phyloP scores from a whole-genome alignment of 805 yeast genomes.

The Wickerhamiella kurtzmanii region DNA sequence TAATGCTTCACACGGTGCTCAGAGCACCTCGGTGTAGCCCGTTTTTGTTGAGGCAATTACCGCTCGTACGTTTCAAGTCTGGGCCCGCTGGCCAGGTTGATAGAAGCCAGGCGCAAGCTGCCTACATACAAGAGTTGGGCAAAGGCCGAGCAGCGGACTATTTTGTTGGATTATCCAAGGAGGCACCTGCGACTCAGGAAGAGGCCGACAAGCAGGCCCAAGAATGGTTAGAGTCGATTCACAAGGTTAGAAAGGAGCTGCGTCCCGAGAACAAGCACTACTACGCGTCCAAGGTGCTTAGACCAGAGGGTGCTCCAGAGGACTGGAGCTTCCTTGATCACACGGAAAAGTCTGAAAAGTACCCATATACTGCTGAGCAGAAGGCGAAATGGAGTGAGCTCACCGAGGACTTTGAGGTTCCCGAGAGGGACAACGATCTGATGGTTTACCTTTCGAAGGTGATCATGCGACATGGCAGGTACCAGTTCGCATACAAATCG shows the following conservation, averaged over 20 bases:
- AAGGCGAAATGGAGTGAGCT: conserved; percentile 39
- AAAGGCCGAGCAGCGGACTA: conserved; percentile 10
- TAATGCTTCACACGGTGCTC: background rate
- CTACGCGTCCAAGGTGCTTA: conserved; percentile 30
- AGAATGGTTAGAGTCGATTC: conserved; percentile 32
- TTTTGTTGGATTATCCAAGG: conserved; percentile 8
- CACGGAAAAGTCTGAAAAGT: background rate
- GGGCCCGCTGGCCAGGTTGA: background rate
- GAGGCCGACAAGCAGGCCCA: conserved; percentile 30
- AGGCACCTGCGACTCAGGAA: conserved; percentile 5
- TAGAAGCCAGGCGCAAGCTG: background rate
- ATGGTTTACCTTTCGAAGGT: conserved; percentile 67
- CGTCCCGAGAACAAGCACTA: conserved; percentile 25
- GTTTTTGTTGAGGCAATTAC: background rate
- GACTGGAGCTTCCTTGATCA: conserved; percentile 23
- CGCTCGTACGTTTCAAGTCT: background rate
- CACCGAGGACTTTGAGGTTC: conserved; percentile 37
- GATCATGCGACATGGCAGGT: conserved; percentile 87
- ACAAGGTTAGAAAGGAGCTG: conserved; percentile 29
- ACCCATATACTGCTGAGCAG: conserved; percentile 49
- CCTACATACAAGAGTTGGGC: background rate
- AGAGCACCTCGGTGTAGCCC: background rate
- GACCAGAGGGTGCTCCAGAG: conserved; percentile 28
- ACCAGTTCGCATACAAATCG: conserved; percentile 59
- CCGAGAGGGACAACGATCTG: conserved; percentile 52